Conservation (phyloP, 73 alveolate genomes). For the Paramecium sexaurelia region DNA sequence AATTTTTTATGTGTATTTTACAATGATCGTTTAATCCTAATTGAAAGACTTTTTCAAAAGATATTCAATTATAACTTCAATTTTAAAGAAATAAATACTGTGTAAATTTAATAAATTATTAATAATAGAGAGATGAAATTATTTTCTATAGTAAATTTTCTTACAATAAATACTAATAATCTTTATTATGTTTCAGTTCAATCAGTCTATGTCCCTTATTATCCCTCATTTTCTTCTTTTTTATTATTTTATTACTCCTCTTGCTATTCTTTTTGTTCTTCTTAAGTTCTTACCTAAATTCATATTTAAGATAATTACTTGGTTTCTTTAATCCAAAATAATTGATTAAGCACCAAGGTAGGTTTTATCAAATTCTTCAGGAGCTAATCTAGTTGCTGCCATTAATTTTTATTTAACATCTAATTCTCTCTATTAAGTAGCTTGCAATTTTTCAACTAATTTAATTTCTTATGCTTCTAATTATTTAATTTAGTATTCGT, state of each 20-base stretch:
- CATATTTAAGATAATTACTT: background rate
- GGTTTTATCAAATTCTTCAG: slow-evolving; percentile 36
- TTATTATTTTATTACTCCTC: background rate
- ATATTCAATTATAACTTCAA: no score
- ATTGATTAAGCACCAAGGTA: background rate
- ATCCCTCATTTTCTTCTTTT: background rate
- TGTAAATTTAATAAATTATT: background rate
- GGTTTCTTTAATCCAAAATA: background rate
- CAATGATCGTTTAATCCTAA: no score
- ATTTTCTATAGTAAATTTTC: background rate
- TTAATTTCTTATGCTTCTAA: slow-evolving; percentile 17
- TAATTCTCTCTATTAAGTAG: background rate
- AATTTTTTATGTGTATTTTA: no score
- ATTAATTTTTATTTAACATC: slow-evolving; percentile 16
- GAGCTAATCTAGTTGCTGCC: slow-evolving; percentile 19
- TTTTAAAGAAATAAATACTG: background rate
- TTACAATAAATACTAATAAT: background rate
- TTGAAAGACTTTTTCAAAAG: no score
- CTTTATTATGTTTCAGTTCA: background rate
- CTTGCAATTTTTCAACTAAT: background rate
- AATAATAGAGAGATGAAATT: background rate
- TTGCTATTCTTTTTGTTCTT: background rate
- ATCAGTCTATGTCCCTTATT: slow-evolving; percentile 11
- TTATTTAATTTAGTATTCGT: background rate
- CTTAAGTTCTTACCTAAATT: background rate